Evolutionary conservation across 176 grass and related monocot genomes (phyloP).

Genomic region (Thinopyrum elongatum): DNA sequence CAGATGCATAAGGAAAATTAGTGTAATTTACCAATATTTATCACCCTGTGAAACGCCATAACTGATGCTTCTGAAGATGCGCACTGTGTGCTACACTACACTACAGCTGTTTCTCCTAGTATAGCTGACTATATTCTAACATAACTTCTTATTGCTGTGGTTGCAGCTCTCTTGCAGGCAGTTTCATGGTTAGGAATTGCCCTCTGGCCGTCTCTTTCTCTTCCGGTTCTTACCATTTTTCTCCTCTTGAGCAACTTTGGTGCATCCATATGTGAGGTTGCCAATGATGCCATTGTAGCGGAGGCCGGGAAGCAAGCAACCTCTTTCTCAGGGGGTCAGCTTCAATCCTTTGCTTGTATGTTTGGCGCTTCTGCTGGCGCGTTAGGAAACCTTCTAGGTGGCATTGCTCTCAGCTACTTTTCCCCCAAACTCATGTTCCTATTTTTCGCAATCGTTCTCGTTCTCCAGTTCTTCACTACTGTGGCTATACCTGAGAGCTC

Average conservation of each 20-base stretch:
- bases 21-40: not conserved
- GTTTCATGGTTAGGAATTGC: constrained; percentile 88
- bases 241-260: constrained; percentile 98
- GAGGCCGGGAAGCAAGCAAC: constrained; percentile 65
- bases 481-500: constrained; percentile 70
- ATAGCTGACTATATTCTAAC: constrained; percentile 2
- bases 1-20: not conserved
- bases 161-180: constrained; percentile 91
- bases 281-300: constrained; percentile 93
- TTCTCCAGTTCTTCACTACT: constrained; percentile 69
- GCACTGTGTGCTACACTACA: not conserved
- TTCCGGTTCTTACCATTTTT: constrained; percentile 63
- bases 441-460: constrained; percentile 63
- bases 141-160: constrained; percentile 28
- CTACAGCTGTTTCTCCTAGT: not conserved
- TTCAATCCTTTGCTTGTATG: constrained; percentile 97
- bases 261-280: constrained; percentile 93
- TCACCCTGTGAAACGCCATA: not conserved
- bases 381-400: constrained; percentile 84
- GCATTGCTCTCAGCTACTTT: constrained; percentile 70
- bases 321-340: constrained; percentile 54
- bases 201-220: constrained; percentile 61
- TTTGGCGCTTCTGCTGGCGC: constrained; percentile 73
- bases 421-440: constrained; percentile 81
- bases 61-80: not conserved